Conservation (phyloP, 2,329 filamentous ascomycete genomes). For the Stagonosporopsis cucurbitacearum region DNA sequence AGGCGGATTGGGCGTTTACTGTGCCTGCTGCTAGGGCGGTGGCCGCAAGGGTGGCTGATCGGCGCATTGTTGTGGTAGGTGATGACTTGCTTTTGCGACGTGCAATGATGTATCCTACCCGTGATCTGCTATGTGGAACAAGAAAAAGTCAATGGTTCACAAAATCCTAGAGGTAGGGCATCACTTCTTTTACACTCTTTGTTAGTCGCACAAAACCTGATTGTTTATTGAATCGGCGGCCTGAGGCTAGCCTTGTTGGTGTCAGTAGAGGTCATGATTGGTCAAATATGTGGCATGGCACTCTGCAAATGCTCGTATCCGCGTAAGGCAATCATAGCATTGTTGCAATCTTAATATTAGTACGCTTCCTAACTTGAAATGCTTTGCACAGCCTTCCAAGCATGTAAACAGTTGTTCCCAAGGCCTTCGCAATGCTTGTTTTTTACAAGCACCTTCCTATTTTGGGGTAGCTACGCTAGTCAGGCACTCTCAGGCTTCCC, state of each 20-base stretch:
- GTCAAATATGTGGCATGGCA: background rate
- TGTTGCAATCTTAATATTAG: background rate
- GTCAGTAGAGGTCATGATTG: conserved; percentile 1
- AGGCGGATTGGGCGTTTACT: background rate
- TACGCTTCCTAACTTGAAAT: background rate
- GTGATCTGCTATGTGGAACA: background rate
- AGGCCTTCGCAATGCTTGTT: background rate
- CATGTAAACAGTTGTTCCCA: background rate
- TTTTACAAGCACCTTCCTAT: background rate
- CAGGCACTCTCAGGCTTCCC: background rate
- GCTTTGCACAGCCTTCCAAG: background rate
- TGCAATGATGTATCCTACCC: background rate
- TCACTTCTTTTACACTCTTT: background rate
- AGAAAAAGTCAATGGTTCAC: background rate
- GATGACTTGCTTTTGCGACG: no score
- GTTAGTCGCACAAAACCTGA: background rate
- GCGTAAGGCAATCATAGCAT: background rate
- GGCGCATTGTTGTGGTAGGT: background rate
- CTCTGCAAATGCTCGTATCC: background rate
- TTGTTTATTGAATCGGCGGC: background rate
- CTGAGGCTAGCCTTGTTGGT: conserved; percentile 1
- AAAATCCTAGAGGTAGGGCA: background rate
- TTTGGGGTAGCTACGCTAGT: background rate
- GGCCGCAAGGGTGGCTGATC: background rate
- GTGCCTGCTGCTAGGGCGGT: background rate